Conservation (phyloP, 768 basidiomycete species). For the Collybia mongolica region DNA sequence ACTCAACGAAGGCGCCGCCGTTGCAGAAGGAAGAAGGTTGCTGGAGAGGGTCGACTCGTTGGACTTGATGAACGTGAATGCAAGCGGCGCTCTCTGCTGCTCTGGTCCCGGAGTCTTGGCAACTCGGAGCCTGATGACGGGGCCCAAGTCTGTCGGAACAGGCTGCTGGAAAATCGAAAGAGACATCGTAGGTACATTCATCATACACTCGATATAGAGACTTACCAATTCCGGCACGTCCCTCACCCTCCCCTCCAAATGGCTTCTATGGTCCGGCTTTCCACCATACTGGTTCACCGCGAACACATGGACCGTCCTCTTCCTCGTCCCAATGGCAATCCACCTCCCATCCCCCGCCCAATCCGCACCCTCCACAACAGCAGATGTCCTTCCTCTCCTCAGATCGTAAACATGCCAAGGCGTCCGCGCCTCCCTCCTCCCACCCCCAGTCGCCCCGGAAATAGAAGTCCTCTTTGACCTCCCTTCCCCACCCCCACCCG, state of each 20-base stretch:
- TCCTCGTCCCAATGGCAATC: constrained; percentile 65
- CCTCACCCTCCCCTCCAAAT: constrained; percentile 55
- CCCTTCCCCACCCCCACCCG: neutral
- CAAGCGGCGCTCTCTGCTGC: constrained; percentile 38
- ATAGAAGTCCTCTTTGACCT: neutral
- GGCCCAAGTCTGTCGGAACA: constrained; percentile 49
- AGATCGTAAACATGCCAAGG: constrained; percentile 68
- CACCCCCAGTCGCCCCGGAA: neutral
- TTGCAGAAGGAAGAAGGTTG: constrained; percentile 31
- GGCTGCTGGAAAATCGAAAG: constrained; percentile 37
- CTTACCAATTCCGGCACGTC: constrained; percentile 51
- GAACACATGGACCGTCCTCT: constrained; percentile 70
- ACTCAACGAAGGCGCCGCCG: constrained; percentile 9
- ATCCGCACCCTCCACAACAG: constrained; percentile 52
- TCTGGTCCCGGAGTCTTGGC: constrained; percentile 24
- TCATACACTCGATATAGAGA: constrained; percentile 8
- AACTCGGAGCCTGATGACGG: constrained; percentile 55
- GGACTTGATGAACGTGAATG: constrained; percentile 53
- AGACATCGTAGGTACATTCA: neutral
- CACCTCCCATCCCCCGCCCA: constrained; percentile 64
- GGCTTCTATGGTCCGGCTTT: constrained; percentile 57
- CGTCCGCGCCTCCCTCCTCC: constrained; percentile 12
- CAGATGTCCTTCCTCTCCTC: constrained; percentile 68
- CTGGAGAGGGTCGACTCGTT: constrained; percentile 33
- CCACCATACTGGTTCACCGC: constrained; percentile 79